Conservation (phyloP, 495 filamentous ascomycete species). For the Aspergillus nidulans region DNA sequence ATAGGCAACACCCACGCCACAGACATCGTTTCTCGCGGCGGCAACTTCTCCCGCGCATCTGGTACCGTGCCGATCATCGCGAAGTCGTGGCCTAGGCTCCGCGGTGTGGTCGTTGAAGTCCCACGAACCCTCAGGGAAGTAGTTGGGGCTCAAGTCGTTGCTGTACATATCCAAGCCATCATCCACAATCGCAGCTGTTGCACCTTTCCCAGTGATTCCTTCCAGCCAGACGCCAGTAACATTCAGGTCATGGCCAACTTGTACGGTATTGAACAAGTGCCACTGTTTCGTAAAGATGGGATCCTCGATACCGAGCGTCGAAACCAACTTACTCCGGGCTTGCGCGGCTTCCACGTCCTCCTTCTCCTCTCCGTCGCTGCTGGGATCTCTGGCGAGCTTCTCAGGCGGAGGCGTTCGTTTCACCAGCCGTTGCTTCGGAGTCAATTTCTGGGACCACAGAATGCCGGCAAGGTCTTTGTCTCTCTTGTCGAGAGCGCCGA, state of each 20-base stretch:
- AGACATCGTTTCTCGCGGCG: constrained; percentile 87
- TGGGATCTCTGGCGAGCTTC: constrained; percentile 6
- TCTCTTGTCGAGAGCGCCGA: constrained; percentile 32
- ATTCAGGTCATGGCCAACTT: constrained; percentile 88
- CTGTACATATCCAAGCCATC: constrained; percentile 98
- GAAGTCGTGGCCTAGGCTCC: constrained; percentile 73
- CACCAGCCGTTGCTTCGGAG: constrained; percentile 62
- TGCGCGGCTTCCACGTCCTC: constrained; percentile 48
- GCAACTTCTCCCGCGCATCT: constrained; percentile 92
- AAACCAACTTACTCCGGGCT: constrained; percentile 56
- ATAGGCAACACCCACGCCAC: constrained; percentile 91
- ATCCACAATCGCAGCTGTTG: constrained; percentile 89
- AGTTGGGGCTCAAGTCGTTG: constrained; percentile 85
- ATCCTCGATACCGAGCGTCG: constrained; percentile 68
- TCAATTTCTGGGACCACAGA: constrained; percentile 78
- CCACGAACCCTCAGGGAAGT: constrained; percentile 86
- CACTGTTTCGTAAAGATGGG: constrained; percentile 92
- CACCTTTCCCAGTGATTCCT: constrained; percentile 87
- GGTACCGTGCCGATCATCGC: constrained; percentile 86
- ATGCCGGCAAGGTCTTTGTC: constrained; percentile 67
- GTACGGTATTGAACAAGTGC: constrained; percentile 84
- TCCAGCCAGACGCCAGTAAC: constrained; percentile 87
- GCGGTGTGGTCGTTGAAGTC: constrained; percentile 85
- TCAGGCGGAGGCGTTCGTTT: constrained; percentile 63
- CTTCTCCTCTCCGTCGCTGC: constrained; percentile 29